Conservation (phyloP, 192 early-diverging fungal species). For the Podila verticillata region DNA sequence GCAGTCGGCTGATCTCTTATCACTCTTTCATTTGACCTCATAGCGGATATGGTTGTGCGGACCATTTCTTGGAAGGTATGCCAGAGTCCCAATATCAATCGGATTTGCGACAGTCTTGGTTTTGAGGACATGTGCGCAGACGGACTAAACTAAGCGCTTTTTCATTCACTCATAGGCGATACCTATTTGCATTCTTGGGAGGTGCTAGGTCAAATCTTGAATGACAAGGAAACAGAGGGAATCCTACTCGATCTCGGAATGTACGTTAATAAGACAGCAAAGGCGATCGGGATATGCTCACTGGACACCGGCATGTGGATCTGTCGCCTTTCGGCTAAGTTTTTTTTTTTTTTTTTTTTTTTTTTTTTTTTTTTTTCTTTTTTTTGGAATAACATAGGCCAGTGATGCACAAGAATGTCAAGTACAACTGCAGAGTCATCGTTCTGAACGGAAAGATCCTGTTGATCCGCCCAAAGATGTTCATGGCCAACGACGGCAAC, state of each 20-base stretch:
- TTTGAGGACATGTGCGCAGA: not conserved
- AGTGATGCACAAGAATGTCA: slow-evolving; percentile 87
- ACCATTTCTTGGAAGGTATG: slow-evolving; percentile 94
- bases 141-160: not conserved
- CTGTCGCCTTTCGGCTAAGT: too few species aligned
- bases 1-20: not conserved
- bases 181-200: slow-evolving; percentile 97
- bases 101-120: not conserved
- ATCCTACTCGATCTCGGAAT: slow-evolving; percentile 97
- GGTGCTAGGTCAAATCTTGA: slow-evolving; percentile 79
- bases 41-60: slow-evolving; percentile 97
- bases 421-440: slow-evolving; percentile 98
- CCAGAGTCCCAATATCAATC: not conserved
- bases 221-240: slow-evolving; percentile 67
- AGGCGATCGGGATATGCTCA: too few species aligned
- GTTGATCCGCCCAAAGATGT: slow-evolving; percentile 97
- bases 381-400: slow-evolving; percentile 69
- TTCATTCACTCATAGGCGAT: slow-evolving; percentile 67
- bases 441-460: slow-evolving; percentile 84
- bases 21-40: not conserved
- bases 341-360: slow-evolving; percentile 2
- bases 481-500: slow-evolving; percentile 97
- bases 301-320: too few species aligned
- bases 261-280: slow-evolving; percentile 50
- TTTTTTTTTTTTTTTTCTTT: slow-evolving; percentile 1